Base-by-base conservation (phyloP, 2,329 filamentous ascomycete species). In the Pseudocercospora cruenta region DNA sequence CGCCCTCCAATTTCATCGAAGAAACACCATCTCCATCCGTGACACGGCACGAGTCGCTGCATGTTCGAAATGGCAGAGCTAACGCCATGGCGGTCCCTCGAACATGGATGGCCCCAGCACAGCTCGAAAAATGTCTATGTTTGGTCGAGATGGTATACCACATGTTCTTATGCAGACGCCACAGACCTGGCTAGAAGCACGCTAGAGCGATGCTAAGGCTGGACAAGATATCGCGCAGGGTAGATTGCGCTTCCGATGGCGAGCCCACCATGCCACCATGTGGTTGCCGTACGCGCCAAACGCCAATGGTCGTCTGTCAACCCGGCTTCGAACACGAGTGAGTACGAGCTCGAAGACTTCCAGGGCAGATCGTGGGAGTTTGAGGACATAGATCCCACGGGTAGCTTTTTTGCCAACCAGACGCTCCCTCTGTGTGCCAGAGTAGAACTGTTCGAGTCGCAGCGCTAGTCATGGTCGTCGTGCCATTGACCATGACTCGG, bases 181-280 rank as follows among this genome's bases (percentile, higher is more conserved):
- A 58, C 54, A 39, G 28, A 58, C 26, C 54, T 39, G 54, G 51
- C 54, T 58, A 58, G 54, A 58, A 57, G 53, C 6, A n/a, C 28
- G 28, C 53, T 57, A 57, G 53, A 57, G 53, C 53, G 21, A 22
- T 36, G 31, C 14, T 22, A 33, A 21, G 53, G 28, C 26, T 33
- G 53, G 24, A 21, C 53, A 28, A 55, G 43, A 33, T 53, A 53
- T 26, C 49, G 22, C 49, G 49, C 49, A 53, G 22, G n/a, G n/a
- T 53, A 22, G 21, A 24, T 53, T 53, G 22, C 49, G 49, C 49
- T 24, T 22, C 19, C 19, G 49, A 53, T 26, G 49, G 49, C 49
- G 49, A 53, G 49, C 8, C 49, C 6, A 53, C 49, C 49, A 12
- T 33, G 31, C 31, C 31, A 33, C 31, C 31, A 33, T 14, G 31